Conservation (phyloP, 2,329 filamentous ascomycete genomes). For the Ciborinia camelliae region DNA sequence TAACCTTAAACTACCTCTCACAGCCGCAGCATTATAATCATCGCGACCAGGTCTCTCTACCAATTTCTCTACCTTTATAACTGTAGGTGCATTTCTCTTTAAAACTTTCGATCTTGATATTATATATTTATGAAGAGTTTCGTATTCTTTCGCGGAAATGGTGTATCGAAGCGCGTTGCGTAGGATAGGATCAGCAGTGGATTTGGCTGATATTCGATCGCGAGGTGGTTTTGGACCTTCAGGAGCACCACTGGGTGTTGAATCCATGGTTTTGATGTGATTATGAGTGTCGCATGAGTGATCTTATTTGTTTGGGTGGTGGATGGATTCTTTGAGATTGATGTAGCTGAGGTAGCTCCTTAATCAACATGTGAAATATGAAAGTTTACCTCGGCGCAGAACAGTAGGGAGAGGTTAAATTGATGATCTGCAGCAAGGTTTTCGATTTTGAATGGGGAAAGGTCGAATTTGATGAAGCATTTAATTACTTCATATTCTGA, state of each 20-base stretch:
- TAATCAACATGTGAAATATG: constrained; percentile 15
- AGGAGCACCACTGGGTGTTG: constrained; percentile 22
- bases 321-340: background rate
- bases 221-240: constrained; percentile 24
- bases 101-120: constrained; percentile 66
- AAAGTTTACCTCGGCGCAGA: constrained; percentile 13
- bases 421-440: constrained; percentile 6
- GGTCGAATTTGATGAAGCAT: background rate
- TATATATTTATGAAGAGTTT: constrained; percentile 77
- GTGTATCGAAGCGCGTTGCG: constrained; percentile 86
- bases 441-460: background rate
- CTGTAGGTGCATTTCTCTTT: constrained; percentile 52
- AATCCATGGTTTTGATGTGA: constrained; percentile 24
- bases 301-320: background rate
- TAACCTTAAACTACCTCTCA: constrained; percentile 67
- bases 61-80: constrained; percentile 50
- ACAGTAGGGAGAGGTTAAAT: constrained; percentile 9
- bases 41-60: constrained; percentile 43
- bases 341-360: background rate
- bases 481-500: background rate
- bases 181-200: constrained; percentile 63
- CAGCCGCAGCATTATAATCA: constrained; percentile 66
- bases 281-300: constrained; percentile 10
- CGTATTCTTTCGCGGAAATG: constrained; percentile 81
- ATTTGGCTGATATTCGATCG: constrained; percentile 33